Evolutionary conservation across 108 stramenopile genomes (phyloP).

Genomic region (Nannochloropsis gaditana): DNA sequence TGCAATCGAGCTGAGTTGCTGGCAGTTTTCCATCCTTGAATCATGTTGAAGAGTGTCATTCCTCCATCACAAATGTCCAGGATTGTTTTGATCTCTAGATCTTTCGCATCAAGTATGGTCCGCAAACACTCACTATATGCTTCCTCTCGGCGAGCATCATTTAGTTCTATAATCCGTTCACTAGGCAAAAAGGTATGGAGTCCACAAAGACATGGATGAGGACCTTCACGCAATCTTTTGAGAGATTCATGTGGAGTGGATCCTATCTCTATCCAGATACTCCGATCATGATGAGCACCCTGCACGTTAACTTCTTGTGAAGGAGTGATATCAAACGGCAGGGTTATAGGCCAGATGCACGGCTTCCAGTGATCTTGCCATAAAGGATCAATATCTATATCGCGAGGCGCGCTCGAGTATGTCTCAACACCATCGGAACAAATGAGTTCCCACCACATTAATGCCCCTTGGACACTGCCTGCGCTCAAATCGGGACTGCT

Average conservation of each 20-base stretch:
- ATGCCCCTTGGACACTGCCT: background rate
- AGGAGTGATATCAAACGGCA: background rate
- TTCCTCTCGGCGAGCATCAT: background rate
- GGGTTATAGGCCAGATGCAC: background rate
- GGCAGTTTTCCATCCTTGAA: background rate
- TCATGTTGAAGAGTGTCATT: background rate
- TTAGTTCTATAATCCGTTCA: background rate
- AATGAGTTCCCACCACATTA: background rate
- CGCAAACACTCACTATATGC: background rate
- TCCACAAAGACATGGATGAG: background rate
- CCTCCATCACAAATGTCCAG: conserved; percentile 16
- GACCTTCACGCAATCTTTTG: background rate
- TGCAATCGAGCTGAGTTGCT: background rate
- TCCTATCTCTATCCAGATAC: background rate
- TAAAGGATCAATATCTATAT: background rate
- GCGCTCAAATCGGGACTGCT: background rate
- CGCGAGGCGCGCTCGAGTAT: conserved; percentile 4
- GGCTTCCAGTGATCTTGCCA: conserved; percentile 15
- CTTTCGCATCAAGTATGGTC: background rate
- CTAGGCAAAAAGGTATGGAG: background rate
- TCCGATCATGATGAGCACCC: background rate
- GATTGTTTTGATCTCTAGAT: background rate
- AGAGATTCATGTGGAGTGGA: background rate
- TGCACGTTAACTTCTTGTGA: background rate
- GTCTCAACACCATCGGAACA: background rate